Evolutionary conservation across 768 basidiomycete species (phyloP).

Genomic region (Hortiboletus campestris): DNA sequence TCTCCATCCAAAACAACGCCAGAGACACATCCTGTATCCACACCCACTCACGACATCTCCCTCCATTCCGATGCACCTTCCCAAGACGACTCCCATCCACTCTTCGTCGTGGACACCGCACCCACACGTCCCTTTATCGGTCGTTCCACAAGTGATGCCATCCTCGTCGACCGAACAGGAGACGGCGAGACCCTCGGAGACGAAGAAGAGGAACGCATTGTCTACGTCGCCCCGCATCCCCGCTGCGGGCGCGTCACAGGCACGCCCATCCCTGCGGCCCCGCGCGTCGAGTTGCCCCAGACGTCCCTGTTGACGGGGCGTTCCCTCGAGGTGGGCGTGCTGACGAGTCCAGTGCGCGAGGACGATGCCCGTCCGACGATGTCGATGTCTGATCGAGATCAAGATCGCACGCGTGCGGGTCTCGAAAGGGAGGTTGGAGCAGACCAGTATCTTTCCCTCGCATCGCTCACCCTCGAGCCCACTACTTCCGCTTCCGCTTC

Average conservation of each 20-base stretch:
- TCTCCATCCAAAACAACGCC: not conserved
- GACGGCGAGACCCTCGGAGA: conserved; percentile 19
- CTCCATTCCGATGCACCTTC: not conserved
- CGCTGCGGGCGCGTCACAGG: conserved; percentile 28
- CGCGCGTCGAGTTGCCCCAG: conserved; percentile 15
- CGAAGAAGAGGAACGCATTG: conserved; percentile 53
- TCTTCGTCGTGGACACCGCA: conserved; percentile 42
- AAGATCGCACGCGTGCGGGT: too few species aligned
- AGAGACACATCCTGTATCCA: not conserved
- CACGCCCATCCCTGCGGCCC: conserved; percentile 13
- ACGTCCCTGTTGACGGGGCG: conserved; percentile 29
- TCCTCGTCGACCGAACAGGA: conserved; percentile 22
- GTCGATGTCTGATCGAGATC: not conserved
- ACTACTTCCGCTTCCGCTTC: not conserved
- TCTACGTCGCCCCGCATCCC: conserved; percentile 76
- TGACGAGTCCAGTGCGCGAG: conserved; percentile 10
- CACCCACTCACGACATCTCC: not conserved
- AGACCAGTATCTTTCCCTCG: conserved; percentile 24
- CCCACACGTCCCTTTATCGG: conserved; percentile 20
- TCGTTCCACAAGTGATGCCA: conserved; percentile 19
- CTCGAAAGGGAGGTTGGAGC: not conserved
- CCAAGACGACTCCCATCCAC: not conserved
- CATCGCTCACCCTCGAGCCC: conserved; percentile 24
- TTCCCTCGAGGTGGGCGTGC: not conserved
- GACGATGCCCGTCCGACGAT: not conserved